Percentiles rank a stretch among this genome's conserved stretches.
Conservation (phyloP, 1,284 basidiomycete species). For the Pseudozyma hubeiensis region DNA sequence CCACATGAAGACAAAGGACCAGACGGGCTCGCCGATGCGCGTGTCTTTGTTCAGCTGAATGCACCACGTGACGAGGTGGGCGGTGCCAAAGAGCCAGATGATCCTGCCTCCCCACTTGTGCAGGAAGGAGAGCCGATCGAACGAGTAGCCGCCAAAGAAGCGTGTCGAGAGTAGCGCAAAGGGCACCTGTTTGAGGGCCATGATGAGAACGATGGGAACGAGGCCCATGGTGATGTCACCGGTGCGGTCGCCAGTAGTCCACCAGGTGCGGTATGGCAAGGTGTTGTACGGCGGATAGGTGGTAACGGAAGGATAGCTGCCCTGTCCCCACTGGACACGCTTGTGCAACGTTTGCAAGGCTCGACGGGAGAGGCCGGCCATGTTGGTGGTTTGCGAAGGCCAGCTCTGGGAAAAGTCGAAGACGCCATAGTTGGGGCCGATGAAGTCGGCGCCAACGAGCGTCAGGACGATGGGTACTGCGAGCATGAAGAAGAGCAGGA, state of each 20-base stretch:
- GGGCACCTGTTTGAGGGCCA: conserved; percentile 84
- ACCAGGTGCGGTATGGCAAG: conserved; percentile 79
- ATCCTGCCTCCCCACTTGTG: conserved; percentile 81
- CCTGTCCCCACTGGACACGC: conserved; percentile 61
- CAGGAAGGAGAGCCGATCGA: conserved; percentile 80
- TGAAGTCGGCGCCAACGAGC: conserved; percentile 80
- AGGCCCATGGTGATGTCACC: conserved; percentile 83
- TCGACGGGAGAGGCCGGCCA: conserved; percentile 35
- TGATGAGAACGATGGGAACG: conserved; percentile 79
- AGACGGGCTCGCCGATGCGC: conserved; percentile 74
- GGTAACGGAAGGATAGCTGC: conserved; percentile 52
- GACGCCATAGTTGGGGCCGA: conserved; percentile 73
- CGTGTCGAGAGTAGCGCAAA: conserved; percentile 82
- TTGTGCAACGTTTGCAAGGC: conserved; percentile 18
- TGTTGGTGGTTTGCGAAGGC: conserved; percentile 41
- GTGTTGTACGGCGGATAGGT: conserved; percentile 71
- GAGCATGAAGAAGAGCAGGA: conserved; percentile 58
- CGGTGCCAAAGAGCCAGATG: conserved; percentile 77
- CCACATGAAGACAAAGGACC: conserved; percentile 77
- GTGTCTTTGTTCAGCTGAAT: conserved; percentile 75
- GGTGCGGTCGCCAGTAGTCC: conserved; percentile 80
- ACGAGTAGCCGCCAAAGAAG: conserved; percentile 77
- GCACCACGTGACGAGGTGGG: conserved; percentile 82
- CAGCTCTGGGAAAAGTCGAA: conserved; percentile 59
- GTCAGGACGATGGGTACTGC: conserved; percentile 61